These are phyloP conservation scores for Diplodia scrobiculata DNA, from an alignment of 2,329 filamentous ascomycete species.

Conservation along the genomic window DNA sequence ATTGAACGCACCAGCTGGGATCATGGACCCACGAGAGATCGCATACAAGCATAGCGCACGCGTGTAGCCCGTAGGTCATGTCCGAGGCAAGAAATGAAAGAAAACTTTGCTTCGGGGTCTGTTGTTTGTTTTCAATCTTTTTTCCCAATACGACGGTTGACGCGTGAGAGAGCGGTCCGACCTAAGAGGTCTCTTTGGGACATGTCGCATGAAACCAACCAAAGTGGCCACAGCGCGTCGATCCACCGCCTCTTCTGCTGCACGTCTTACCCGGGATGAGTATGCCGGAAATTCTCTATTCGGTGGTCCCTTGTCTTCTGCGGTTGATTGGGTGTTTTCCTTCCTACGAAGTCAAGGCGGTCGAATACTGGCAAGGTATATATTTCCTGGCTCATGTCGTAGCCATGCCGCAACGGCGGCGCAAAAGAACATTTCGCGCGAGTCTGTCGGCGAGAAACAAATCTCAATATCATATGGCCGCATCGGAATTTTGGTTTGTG, in stretches of 20 bases:
- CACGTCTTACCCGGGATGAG: neutral
- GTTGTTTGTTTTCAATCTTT: neutral
- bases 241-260: neutral
- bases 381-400: too few species aligned
- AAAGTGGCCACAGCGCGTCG: neutral
- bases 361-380: too few species aligned
- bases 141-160: neutral
- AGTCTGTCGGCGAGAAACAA: neutral
- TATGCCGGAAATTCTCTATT: neutral
- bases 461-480: neutral
- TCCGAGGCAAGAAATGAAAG: neutral
- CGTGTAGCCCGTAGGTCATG: neutral
- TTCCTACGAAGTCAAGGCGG: neutral
- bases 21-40: slow-evolving; percentile 4
- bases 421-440: too few species aligned
- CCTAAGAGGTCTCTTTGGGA: neutral
- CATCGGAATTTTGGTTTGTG: neutral
- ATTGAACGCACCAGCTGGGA: slow-evolving; percentile 10
- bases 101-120: neutral
- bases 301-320: neutral
- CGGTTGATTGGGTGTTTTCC: neutral
- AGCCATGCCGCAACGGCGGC: too few species aligned
- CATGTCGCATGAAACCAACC: neutral
- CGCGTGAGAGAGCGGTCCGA: neutral
- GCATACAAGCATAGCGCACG: neutral